Percentiles rank a stretch among this genome's conserved stretches.
These are phyloP conservation scores for Penicillium palitans DNA, from an alignment of 2,329 filamentous ascomycete species.

Conservation along the genomic window DNA sequence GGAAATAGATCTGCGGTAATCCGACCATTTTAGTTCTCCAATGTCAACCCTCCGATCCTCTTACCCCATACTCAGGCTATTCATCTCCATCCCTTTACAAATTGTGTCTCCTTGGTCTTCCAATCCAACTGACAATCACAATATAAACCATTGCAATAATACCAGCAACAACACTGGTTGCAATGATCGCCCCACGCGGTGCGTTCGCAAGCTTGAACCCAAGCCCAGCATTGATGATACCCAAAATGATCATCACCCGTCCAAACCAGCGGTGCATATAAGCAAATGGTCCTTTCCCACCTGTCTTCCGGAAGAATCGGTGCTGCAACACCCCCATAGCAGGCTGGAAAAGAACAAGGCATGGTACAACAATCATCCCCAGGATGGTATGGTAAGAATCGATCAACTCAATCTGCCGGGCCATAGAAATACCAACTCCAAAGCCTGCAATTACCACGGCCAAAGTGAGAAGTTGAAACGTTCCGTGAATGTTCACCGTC, in stretches of 20 bases:
- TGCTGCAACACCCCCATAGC: slow-evolving; percentile 56
- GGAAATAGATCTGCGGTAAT: not conserved
- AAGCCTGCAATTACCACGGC: slow-evolving; percentile 51
- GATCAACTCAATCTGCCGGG: slow-evolving; percentile 40
- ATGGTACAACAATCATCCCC: slow-evolving; percentile 52
- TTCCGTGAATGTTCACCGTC: slow-evolving; percentile 47
- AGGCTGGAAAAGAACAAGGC: slow-evolving; percentile 59
- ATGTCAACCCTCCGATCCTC: not conserved
- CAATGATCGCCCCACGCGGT: slow-evolving; percentile 43
- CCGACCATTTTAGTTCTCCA: not conserved
- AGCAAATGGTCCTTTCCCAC: slow-evolving; percentile 48
- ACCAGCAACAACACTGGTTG: slow-evolving; percentile 53
- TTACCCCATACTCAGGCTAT: not conserved
- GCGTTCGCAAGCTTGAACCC: slow-evolving; percentile 51
- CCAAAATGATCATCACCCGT: slow-evolving; percentile 51
- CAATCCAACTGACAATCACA: slow-evolving; percentile 11
- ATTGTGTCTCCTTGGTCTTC: not conserved
- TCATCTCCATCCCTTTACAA: not conserved
- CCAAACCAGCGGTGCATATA: slow-evolving; percentile 59
- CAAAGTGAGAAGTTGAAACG: slow-evolving; percentile 52
- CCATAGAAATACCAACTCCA: slow-evolving; percentile 54
- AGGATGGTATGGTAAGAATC: slow-evolving; percentile 53
- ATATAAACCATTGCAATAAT: slow-evolving; percentile 49
- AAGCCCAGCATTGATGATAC: slow-evolving; percentile 59
- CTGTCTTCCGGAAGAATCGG: slow-evolving; percentile 49